Percentiles rank a stretch among this genome's conserved stretches.
Evolutionary conservation across 1,284 basidiomycete genomes (phyloP).

Genomic region (Takashimella tepidaria): DNA sequence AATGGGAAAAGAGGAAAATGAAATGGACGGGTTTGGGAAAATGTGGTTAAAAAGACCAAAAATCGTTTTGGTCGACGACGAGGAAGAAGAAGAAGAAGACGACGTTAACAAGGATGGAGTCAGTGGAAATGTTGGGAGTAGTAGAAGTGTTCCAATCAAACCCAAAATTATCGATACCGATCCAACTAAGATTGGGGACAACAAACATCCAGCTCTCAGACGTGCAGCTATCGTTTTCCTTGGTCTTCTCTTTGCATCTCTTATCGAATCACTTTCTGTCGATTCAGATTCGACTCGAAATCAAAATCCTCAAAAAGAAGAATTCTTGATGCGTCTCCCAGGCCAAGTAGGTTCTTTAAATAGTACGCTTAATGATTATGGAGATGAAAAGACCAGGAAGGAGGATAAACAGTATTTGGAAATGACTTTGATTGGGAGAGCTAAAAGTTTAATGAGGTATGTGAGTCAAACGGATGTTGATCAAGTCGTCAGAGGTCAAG

Average conservation of each 20-base stretch:
- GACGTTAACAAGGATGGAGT: conserved; percentile 1
- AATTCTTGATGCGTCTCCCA: conserved; percentile 18
- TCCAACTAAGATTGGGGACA: conserved; percentile 53
- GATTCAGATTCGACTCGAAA: conserved; percentile 5
- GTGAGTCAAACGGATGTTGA: conserved; percentile 69
- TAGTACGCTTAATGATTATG: too few relatives aligned
- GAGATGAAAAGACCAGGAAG: background rate
- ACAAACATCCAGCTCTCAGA: conserved; percentile 71
- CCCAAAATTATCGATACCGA: conserved; percentile 51
- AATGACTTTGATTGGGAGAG: conserved; percentile 52
- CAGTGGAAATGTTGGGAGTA: too few relatives aligned
- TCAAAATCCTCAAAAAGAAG: background rate
- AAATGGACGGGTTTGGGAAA: background rate
- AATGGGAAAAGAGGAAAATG: background rate
- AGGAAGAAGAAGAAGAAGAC: conserved; percentile 14
- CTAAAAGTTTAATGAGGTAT: conserved; percentile 64
- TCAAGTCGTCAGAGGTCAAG: conserved; percentile 67
- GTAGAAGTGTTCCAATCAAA: too few relatives aligned
- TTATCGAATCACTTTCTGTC: conserved; percentile 42
- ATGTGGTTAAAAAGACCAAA: conserved; percentile 5
- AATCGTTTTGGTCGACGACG: conserved; percentile 17
- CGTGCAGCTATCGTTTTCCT: conserved; percentile 77
- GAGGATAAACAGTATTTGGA: conserved; percentile 26
- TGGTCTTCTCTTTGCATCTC: conserved; percentile 57
- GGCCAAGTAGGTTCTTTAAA: background rate